Conservation (phyloP, 169 alveolate species). For the Cystoisospora suis region DNA sequence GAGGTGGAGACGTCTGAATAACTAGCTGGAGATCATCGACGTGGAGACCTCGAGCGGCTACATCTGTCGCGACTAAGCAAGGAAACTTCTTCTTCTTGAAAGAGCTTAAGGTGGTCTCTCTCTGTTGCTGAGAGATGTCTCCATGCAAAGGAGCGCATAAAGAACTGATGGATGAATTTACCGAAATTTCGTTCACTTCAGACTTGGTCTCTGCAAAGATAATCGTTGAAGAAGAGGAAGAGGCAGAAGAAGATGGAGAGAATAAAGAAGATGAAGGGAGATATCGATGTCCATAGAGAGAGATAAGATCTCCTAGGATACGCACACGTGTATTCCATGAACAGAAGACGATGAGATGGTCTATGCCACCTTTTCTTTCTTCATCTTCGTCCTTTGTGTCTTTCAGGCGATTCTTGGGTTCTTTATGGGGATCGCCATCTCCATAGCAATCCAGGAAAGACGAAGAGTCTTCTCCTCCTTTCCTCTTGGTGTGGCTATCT, state of each 20-base stretch:
- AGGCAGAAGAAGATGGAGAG: neutral
- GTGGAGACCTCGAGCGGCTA: conserved; percentile 92
- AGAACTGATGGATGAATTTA: conserved; percentile 78
- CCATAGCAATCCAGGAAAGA: neutral
- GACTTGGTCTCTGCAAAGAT: conserved; percentile 90
- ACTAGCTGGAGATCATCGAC: conserved; percentile 86
- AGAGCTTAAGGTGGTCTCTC: conserved; percentile 87
- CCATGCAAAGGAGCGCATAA: conserved; percentile 87
- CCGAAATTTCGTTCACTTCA: conserved; percentile 86
- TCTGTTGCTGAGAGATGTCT: conserved; percentile 87
- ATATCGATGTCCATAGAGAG: conserved; percentile 64
- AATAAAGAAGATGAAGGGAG: neutral
- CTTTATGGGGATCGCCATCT: too few species aligned
- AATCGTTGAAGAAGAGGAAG: conserved; percentile 65
- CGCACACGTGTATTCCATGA: conserved; percentile 81
- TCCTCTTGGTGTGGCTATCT: neutral
- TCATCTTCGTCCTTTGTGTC: neutral
- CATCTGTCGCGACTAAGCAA: conserved; percentile 91
- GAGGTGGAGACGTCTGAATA: conserved; percentile 89
- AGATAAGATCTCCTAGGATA: conserved; percentile 84
- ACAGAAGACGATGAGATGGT: conserved; percentile 86
- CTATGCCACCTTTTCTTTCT: conserved; percentile 3
- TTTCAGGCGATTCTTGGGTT: too few species aligned
- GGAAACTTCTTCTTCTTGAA: conserved; percentile 79
- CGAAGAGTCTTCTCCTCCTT: neutral